These are phyloP conservation scores for Passalora sequoiae DNA, from an alignment of 2,329 filamentous ascomycete genomes.

Conservation along the genomic window DNA sequence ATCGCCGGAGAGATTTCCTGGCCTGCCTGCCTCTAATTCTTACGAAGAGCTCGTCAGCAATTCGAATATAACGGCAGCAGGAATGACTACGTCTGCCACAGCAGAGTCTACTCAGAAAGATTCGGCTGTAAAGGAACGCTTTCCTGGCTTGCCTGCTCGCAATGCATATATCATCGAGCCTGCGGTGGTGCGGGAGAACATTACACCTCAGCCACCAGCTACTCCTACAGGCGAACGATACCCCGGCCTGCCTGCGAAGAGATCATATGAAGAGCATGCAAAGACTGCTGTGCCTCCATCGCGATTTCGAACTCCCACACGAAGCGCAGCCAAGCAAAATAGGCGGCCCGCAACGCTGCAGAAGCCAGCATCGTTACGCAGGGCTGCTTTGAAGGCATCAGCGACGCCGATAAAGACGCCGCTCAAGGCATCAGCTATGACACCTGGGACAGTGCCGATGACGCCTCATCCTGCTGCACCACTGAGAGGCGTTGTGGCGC, in stretches of 20 bases:
- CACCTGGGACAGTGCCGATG: slow-evolving; percentile 29
- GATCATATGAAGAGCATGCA: slow-evolving; percentile 21
- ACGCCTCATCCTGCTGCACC: slow-evolving; percentile 35
- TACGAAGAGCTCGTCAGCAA: slow-evolving; percentile 14
- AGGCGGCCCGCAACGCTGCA: slow-evolving; percentile 28
- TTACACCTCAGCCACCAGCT: slow-evolving; percentile 3
- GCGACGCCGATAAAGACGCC: slow-evolving; percentile 31
- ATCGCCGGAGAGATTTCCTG: slow-evolving; percentile 15
- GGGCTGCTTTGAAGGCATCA: slow-evolving; percentile 24
- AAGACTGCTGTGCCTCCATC: slow-evolving; percentile 25
- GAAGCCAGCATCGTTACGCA: slow-evolving; percentile 28
- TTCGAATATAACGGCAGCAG: not conserved
- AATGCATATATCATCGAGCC: slow-evolving; percentile 2
- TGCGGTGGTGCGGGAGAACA: not conserved
- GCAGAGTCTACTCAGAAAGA: not conserved
- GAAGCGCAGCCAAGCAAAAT: slow-evolving; percentile 18
- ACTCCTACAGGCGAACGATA: slow-evolving; percentile 9
- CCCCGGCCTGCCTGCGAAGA: slow-evolving; percentile 13
- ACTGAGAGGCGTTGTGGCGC: slow-evolving; percentile 30
- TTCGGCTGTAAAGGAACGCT: slow-evolving; percentile 13
- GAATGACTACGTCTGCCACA: not conserved
- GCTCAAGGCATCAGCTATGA: slow-evolving; percentile 25
- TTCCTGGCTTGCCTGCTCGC: slow-evolving; percentile 15
- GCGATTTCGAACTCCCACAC: slow-evolving; percentile 27
- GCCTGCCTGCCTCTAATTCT: slow-evolving; percentile 8